These are phyloP conservation scores for Discostella stelligera DNA, from an alignment of 352 stramenopile species.

Conservation along the genomic window DNA sequence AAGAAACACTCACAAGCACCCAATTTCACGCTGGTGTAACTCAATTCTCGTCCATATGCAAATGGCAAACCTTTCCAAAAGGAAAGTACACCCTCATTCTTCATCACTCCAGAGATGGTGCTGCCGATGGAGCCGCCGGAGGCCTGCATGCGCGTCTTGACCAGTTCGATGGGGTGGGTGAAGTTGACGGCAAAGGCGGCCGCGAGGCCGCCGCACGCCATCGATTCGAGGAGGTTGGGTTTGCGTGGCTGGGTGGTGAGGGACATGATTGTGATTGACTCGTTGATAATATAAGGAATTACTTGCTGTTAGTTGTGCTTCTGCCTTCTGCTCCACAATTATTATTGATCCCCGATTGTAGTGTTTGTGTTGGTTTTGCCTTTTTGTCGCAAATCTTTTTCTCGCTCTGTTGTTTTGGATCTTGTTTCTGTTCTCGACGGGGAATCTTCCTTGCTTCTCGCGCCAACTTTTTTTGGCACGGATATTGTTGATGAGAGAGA, in stretches of 20 bases:
- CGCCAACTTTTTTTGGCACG: no score
- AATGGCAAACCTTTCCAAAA: slow-evolving; percentile 80
- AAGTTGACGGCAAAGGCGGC: slow-evolving; percentile 74
- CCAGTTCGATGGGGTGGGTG: slow-evolving; percentile 74
- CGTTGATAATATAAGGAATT: neutral
- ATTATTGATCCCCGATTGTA: no score
- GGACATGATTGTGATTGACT: slow-evolving; percentile 14
- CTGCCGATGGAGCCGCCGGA: slow-evolving; percentile 47
- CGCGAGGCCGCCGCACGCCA: slow-evolving; percentile 56
- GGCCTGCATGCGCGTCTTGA: slow-evolving; percentile 76
- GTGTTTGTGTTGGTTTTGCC: no score
- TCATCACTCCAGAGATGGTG: slow-evolving; percentile 47
- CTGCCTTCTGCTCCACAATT: no score
- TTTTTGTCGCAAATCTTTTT: no score
- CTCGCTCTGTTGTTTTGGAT: no score
- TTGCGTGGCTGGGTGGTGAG: slow-evolving; percentile 16
- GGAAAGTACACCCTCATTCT: slow-evolving; percentile 58
- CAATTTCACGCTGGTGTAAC: slow-evolving; percentile 70
- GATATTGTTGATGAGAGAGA: no score
- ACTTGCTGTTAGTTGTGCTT: neutral
- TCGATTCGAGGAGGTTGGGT: slow-evolving; percentile 66
- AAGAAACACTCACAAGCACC: slow-evolving; percentile 50
- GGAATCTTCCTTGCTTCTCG: no score
- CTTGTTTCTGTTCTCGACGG: no score
- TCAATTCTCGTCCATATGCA: slow-evolving; percentile 66